These are phyloP conservation scores for Daldinia decipiens DNA, from an alignment of 495 filamentous ascomycete species.

Conservation along the genomic window DNA sequence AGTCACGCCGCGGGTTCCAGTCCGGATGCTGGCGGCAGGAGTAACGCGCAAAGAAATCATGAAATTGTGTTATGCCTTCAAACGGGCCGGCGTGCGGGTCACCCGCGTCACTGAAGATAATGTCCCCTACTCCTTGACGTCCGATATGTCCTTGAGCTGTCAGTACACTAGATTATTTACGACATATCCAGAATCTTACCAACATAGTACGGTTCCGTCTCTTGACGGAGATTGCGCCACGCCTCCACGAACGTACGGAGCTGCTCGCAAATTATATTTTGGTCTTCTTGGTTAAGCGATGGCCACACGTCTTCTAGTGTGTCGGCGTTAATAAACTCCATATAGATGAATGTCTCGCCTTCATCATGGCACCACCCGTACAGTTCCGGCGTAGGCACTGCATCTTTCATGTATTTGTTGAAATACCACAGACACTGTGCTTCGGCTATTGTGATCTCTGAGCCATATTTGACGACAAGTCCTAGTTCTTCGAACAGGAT, in stretches of 20 bases:
- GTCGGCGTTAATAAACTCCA: conserved; percentile 57
- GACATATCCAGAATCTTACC: neutral
- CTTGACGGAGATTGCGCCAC: neutral
- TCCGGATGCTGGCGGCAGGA: conserved; percentile 18
- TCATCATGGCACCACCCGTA: conserved; percentile 59
- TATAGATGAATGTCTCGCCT: conserved; percentile 58
- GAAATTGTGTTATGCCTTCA: conserved; percentile 52
- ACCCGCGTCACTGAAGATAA: conserved; percentile 47
- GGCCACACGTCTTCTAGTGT: neutral
- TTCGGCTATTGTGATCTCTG: conserved; percentile 52
- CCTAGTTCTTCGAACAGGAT: conserved; percentile 48
- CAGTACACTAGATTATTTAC: conserved; percentile 27
- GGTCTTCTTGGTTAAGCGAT: neutral
- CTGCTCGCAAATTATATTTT: neutral
- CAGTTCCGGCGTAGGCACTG: conserved; percentile 59
- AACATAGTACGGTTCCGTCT: neutral
- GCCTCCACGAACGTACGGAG: neutral
- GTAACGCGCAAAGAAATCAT: conserved; percentile 51
- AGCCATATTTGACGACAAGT: conserved; percentile 57
- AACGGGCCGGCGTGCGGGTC: conserved; percentile 53
- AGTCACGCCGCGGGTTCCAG: conserved; percentile 42
- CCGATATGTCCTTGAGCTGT: conserved; percentile 46
- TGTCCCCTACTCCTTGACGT: conserved; percentile 45
- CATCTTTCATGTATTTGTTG: conserved; percentile 46
- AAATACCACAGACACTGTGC: conserved; percentile 59